These are phyloP conservation scores for Suhomyces prunicola DNA, from an alignment of 805 yeast genomes.

Conservation along the genomic window DNA sequence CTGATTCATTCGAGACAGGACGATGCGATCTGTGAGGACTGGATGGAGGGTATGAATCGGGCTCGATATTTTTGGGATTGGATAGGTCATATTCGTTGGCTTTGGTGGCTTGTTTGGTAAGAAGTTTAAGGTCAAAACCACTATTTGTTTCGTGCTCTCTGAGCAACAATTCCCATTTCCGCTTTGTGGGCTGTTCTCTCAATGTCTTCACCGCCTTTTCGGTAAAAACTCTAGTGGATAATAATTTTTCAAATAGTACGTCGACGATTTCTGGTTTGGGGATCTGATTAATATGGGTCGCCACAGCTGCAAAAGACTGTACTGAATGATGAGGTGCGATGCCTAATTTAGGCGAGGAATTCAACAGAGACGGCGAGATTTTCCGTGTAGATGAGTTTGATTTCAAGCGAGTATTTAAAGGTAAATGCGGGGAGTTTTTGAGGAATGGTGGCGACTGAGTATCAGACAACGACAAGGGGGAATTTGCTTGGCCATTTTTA, in stretches of 20 bases:
- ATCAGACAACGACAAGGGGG: slow-evolving; percentile 1
- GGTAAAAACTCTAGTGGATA: slow-evolving; percentile 36
- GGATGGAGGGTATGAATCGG: not conserved
- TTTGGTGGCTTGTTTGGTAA: slow-evolving; percentile 12
- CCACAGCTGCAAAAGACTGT: slow-evolving; percentile 33
- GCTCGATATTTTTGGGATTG: not conserved
- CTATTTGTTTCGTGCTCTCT: slow-evolving; percentile 38
- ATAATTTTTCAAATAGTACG: slow-evolving; percentile 35
- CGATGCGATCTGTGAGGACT: not conserved
- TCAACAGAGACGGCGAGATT: slow-evolving; percentile 2
- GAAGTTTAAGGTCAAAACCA: slow-evolving; percentile 31
- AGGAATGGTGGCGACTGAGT: slow-evolving; percentile 1
- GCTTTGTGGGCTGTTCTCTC: slow-evolving; percentile 28
- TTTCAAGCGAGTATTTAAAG: slow-evolving; percentile 3
- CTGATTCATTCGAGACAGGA: not conserved
- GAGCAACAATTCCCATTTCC: slow-evolving; percentile 45
- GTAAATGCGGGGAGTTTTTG: not conserved
- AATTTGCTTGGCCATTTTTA: not conserved
- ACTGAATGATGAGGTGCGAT: slow-evolving; percentile 16
- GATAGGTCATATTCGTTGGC: not conserved
- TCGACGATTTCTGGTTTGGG: slow-evolving; percentile 38
- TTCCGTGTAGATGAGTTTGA: slow-evolving; percentile 3
- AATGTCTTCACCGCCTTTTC: slow-evolving; percentile 32
- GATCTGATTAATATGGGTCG: slow-evolving; percentile 30
- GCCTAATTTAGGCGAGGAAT: not conserved